Percentiles rank a stretch among this genome's conserved stretches.
These are phyloP conservation scores for Paramecium pentaurelia DNA, from an alignment of 73 alveolate species.

Conservation along the genomic window DNA sequence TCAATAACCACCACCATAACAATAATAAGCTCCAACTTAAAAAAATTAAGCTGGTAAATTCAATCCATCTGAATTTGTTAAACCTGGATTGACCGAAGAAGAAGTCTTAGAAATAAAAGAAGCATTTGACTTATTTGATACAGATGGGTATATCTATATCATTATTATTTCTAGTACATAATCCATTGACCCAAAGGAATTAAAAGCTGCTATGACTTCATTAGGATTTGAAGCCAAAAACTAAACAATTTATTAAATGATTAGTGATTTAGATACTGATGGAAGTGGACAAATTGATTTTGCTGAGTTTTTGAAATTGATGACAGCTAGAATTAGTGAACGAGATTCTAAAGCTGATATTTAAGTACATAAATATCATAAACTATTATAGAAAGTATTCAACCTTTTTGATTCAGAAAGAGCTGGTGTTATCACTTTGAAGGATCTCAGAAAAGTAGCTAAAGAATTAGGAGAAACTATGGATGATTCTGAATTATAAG, in stretches of 20 bases:
- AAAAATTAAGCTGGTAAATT: not conserved
- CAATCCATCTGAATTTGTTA: conserved; percentile 15
- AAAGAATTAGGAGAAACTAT: conserved; percentile 82
- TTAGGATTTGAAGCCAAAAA: conserved; percentile 89
- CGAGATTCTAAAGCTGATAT: conserved; percentile 86
- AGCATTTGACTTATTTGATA: conserved; percentile 86
- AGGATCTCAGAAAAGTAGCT: conserved; percentile 79
- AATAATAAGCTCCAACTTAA: not conserved
- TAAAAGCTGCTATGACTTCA: conserved; percentile 88
- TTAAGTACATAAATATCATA: not conserved
- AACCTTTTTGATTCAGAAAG: conserved; percentile 81
- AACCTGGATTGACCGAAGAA: conserved; percentile 90
- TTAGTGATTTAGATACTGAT: conserved; percentile 82
- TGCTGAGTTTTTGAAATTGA: conserved; percentile 83
- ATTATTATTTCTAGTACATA: conserved; percentile 41
- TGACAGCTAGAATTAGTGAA: conserved; percentile 87
- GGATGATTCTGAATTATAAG: conserved; percentile 82
- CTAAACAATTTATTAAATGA: conserved; percentile 86
- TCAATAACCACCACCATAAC: not conserved
- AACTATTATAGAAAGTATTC: conserved; percentile 63
- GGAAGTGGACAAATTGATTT: conserved; percentile 84
- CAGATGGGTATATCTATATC: conserved; percentile 67
- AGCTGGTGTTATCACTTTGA: conserved; percentile 74
- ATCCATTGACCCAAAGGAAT: conserved; percentile 89
- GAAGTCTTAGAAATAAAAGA: conserved; percentile 91